phyloP scores from a whole-genome alignment of 1,284 basidiomycete genomes.

The Bondarzewia mesenterica region DNA sequence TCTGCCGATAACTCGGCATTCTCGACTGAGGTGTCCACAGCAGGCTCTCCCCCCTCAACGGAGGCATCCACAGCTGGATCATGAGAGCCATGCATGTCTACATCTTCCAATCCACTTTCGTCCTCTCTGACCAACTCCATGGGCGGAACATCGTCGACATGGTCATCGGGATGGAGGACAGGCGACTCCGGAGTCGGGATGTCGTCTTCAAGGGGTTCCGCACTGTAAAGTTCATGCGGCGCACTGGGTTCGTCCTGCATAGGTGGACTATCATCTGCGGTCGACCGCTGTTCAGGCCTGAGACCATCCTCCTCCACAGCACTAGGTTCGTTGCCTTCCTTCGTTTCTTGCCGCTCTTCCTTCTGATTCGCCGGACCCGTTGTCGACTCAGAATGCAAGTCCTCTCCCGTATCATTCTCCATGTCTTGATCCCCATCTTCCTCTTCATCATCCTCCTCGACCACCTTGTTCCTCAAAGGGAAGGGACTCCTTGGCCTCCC shows the following conservation, averaged over 20 bases:
- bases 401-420: not conserved
- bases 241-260: not conserved
- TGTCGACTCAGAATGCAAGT: conserved; percentile 11
- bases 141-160: not conserved
- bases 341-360: not conserved
- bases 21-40: not conserved
- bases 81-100: too few relatives aligned
- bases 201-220: not conserved
- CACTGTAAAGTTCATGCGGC: not conserved
- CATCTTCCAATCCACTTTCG: not conserved
- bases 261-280: not conserved
- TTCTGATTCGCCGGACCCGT: not conserved
- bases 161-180: not conserved
- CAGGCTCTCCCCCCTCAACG: too few relatives aligned
- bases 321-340: not conserved
- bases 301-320: not conserved
- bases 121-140: not conserved
- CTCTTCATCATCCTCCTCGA: conserved; percentile 13
- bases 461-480: conserved; percentile 12
- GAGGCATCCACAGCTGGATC: not conserved
- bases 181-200: too few relatives aligned
- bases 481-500: conserved; percentile 62
- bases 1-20: not conserved
- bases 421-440: conserved; percentile 11
- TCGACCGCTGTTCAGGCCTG: not conserved